Evolutionary conservation across 176 grass and related monocot species (phyloP).

Genomic region (Paspalum notatum): DNA sequence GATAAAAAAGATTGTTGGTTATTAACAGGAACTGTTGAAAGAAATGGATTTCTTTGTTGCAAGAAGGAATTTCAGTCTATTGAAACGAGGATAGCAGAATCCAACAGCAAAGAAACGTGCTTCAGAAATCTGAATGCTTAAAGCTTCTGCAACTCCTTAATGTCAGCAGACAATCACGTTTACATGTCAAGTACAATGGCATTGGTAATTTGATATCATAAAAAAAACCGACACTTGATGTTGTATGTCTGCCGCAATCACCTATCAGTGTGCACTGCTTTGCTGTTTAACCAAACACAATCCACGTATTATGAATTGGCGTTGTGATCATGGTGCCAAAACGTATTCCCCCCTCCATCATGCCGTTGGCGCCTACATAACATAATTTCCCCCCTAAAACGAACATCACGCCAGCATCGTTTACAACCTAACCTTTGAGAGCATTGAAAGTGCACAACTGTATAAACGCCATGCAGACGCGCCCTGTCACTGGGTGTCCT

Average conservation of each 20-base stretch:
- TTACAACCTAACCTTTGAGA: conserved; percentile 22
- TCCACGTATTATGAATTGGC: too few species aligned
- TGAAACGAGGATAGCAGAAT: neutral
- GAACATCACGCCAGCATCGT: conserved; percentile 4
- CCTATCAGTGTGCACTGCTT: neutral
- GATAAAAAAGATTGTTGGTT: neutral
- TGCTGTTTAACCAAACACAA: neutral
- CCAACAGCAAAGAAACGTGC: neutral
- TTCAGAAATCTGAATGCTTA: neutral
- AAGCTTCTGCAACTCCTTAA: neutral
- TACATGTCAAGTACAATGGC: neutral
- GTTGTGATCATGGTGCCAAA: neutral
- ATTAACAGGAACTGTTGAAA: neutral
- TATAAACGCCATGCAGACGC: neutral
- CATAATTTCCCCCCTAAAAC: neutral
- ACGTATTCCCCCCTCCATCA: neutral
- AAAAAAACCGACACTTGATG: neutral
- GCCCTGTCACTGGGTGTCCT: neutral
- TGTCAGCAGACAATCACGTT: neutral
- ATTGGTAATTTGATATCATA: neutral
- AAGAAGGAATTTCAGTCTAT: neutral
- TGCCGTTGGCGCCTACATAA: neutral
- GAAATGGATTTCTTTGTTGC: too few species aligned
- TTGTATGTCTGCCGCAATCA: neutral
- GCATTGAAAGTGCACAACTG: neutral